Percentiles rank a stretch among this genome's conserved stretches.
phyloP scores from a whole-genome alignment of 75 land plant genomes.

The Pinus tabuliformis region DNA sequence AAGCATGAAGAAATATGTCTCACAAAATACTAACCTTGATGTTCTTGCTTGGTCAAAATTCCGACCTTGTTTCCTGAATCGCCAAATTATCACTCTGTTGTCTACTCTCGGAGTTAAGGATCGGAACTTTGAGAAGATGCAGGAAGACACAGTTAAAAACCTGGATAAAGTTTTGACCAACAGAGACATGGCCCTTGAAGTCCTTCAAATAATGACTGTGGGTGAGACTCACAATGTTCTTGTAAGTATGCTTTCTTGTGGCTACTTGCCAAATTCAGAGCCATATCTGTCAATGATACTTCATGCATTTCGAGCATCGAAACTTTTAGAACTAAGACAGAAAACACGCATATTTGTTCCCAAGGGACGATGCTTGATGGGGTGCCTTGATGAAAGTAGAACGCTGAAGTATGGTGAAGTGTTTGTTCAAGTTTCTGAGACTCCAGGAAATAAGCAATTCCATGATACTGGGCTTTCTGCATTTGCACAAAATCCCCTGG shows the following conservation, averaged over 20 bases:
- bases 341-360: constrained; percentile 72
- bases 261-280: constrained; percentile 68
- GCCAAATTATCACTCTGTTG: constrained; percentile 79
- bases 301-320: constrained; percentile 64
- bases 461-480: constrained; percentile 1
- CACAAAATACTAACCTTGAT: constrained; percentile 63
- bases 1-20: constrained; percentile 83
- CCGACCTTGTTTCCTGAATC: constrained; percentile 77
- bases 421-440: constrained; percentile 71
- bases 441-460: constrained; percentile 10
- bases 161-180: constrained; percentile 60
- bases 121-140: constrained; percentile 61
- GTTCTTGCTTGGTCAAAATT: constrained; percentile 60
- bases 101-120: constrained; percentile 85
- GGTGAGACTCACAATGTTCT: constrained; percentile 57
- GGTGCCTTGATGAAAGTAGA: constrained; percentile 88
- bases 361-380: constrained; percentile 82
- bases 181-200: constrained; percentile 53
- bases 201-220: constrained; percentile 46
- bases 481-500: background rate
- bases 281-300: constrained; percentile 84
- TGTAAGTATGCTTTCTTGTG: constrained; percentile 60
- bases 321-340: constrained; percentile 59
- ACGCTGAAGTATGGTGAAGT: constrained; percentile 82
- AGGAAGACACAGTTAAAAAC: constrained; percentile 44